Base-by-base conservation (phyloP, 139 green algal species). In the Chlamydomonas incerta region DNA sequence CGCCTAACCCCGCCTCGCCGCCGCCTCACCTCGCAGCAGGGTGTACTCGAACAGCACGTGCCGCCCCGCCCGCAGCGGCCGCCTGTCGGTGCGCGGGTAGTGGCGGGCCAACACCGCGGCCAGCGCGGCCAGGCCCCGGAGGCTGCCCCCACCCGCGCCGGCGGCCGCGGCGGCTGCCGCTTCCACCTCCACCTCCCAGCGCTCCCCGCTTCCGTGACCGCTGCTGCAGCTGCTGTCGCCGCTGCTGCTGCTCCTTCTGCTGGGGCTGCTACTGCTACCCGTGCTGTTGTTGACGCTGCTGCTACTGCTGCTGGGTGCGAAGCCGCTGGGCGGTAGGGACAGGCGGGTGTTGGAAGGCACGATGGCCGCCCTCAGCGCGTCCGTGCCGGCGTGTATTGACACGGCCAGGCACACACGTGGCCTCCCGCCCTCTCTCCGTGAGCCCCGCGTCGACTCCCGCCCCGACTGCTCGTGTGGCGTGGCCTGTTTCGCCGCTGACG, bases 21-120 rank as follows among this genome's bases (percentile, higher is more conserved):
- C 13, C 5, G 8, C 57, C 71, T 41, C 46, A 83, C 81, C 88
- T 13, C 65, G 66, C 77, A 98, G 92, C 93, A 98, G 94, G 18
- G 95, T 92, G 90, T 98, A 97, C 90, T 98, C 96, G 55, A 98
- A 92, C 34, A 98, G 88, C 79, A 98, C 95, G 72, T 82, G 31
- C 28, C 73, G 35, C 50, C 73, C 29, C 86, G 90, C 63, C 28
- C 31, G 29, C n/a, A 83, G 76, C 28, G 76, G 76, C 41, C 76
- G 76, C n/a, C 63, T 63, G 76, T 73, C 76, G 28, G 76, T 83
- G 63, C 76, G 76, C 4, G 76, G 76, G 76, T 65, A 83, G 76
- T 83, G 76, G 29, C 31, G 17, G 20, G 76, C 50, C 70, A 94
- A 95, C 34, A 91, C 65, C 50, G 90, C 81, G 23, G 74, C 60